Evolutionary conservation across 2,329 filamentous ascomycete genomes (phyloP), one percentile per base, ranked within the genome.

Genomic region (Acephala macrosclerotiorum): DNA sequence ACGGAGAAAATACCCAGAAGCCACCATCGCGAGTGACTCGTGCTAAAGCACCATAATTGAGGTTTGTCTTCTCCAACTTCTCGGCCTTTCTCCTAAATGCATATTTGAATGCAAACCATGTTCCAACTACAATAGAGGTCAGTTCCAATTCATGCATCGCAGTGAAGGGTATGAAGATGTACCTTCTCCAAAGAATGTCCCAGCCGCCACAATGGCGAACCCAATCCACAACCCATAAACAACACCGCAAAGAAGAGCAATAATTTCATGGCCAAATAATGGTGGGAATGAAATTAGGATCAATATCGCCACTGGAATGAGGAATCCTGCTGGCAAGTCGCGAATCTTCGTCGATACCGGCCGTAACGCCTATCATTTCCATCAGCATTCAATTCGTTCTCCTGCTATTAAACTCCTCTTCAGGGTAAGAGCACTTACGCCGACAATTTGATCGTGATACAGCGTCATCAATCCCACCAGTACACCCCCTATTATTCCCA

Each of bases 161-260:
- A 67, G 59, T 18, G 25, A 61, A 18, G n/a, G n/a, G 18, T 42
- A 11, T 6, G 25, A 67, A 70, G 65, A 69, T 58, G 42, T 33
- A 79, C 78, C 72, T 69, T 81, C 79, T 35, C 79, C 79, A 6
- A 80, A 61, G 56, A 81, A 81, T 0, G 79, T 81, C 7, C 79
- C 79, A 0, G 77, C 79, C 0, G 79, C 76, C 11, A 80, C 79
- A 51, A 81, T 77, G 4, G 72, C 78, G 56, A 81, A 81, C 4
- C 79, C 79, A 18, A 79, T 71, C 78, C 79, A 80, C 6, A 81
- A 67, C 1, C 79, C 79, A 61, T 78, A 81, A 7, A 81, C 79
- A 0, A 80, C 76, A 69, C 79, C 79, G 59, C 76, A 79, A n/a
- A 81, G 67, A 20, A 81, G 70, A n/a, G 76, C 79, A 51, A 81